Conservation (phyloP, 805 yeast genomes). For the Candida parachauliodes region DNA sequence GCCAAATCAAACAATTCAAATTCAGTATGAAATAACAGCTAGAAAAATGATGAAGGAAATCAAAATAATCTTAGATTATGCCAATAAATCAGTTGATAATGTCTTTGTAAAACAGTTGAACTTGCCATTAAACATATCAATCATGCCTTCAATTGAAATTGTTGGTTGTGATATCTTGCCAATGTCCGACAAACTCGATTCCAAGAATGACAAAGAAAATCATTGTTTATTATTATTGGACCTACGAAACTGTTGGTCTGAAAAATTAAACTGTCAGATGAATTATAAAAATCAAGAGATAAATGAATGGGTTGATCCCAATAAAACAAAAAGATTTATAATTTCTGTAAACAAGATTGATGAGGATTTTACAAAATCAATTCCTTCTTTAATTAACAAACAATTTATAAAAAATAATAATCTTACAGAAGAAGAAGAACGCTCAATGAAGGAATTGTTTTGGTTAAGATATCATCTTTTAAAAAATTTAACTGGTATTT, state of each 20-base stretch:
- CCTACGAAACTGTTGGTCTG: conserved; percentile 77
- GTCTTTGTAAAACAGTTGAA: conserved; percentile 51
- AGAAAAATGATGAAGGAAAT: conserved; percentile 71
- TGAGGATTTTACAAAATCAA: conserved; percentile 44
- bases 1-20: conserved; percentile 38
- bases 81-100: conserved; percentile 24
- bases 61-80: conserved; percentile 63
- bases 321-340: conserved; percentile 49
- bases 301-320: conserved; percentile 25
- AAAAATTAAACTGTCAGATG: conserved; percentile 35
- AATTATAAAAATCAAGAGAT: conserved; percentile 27
- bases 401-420: conserved; percentile 65
- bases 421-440: conserved; percentile 53
- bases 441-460: conserved; percentile 57
- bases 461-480: conserved; percentile 78
- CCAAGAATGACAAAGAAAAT: conserved; percentile 35
- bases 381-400: conserved; percentile 68
- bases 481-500: conserved; percentile 55
- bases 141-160: conserved; percentile 68
- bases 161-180: conserved; percentile 76
- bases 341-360: conserved; percentile 64
- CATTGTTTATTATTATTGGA: conserved; percentile 70
- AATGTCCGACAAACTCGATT: conserved; percentile 15
- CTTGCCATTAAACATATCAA: conserved; percentile 68
- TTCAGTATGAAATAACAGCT: conserved; percentile 61